phyloP scores from a whole-genome alignment of 139 green algal genomes.

The Astrephomene gubernaculifera region DNA sequence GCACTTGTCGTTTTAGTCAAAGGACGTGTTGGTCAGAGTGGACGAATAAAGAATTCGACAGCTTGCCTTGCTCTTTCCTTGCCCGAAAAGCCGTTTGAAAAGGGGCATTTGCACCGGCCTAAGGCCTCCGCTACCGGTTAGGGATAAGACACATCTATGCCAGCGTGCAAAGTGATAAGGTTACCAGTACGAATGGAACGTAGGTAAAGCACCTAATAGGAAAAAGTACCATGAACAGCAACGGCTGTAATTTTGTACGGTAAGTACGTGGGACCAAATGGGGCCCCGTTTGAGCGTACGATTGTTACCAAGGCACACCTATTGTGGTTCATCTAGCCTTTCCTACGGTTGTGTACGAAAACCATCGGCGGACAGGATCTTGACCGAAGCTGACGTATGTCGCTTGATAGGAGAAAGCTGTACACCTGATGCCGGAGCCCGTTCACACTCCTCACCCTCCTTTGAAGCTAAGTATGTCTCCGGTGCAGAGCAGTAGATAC shows the following conservation, averaged over 20 bases:
- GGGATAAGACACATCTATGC: neutral
- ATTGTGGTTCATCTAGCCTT: too few relatives aligned
- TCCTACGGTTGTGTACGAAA: too few relatives aligned
- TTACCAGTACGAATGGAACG: neutral
- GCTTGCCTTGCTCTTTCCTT: conserved; percentile 27
- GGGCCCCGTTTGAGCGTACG: too few relatives aligned
- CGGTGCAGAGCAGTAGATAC: too few relatives aligned
- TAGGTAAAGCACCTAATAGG: neutral
- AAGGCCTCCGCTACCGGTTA: neutral
- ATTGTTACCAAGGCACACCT: too few relatives aligned
- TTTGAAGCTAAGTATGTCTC: too few relatives aligned
- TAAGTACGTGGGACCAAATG: neutral
- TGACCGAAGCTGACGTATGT: too few relatives aligned
- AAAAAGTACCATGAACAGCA: neutral
- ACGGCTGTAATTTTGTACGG: neutral
- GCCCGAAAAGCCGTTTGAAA: conserved; percentile 26
- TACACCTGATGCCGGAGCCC: too few relatives aligned
- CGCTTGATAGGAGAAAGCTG: too few relatives aligned
- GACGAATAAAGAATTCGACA: neutral
- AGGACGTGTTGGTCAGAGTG: too few relatives aligned
- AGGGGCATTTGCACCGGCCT: neutral
- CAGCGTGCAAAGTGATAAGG: neutral
- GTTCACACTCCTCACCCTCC: too few relatives aligned
- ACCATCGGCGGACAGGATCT: too few relatives aligned
- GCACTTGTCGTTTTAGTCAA: neutral